Conservation (phyloP, 306 rosid species). For the Prunus davidiana region DNA sequence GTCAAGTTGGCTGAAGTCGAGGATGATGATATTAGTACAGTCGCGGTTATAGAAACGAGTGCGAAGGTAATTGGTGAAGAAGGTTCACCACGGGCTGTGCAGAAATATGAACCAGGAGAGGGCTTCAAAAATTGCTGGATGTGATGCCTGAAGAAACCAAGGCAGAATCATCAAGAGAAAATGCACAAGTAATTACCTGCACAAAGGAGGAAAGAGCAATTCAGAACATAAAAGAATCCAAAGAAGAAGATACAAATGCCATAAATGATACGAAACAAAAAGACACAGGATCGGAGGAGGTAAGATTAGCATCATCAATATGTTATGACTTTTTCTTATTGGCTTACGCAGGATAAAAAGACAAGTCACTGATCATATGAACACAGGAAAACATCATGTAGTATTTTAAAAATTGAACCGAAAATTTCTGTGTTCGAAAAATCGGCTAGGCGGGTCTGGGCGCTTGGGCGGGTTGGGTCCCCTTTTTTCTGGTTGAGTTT, state of each 20-base stretch:
- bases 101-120: slow-evolving; percentile 21
- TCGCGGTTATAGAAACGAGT: slow-evolving; percentile 2
- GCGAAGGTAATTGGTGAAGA: slow-evolving; percentile 5
- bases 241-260: slow-evolving; percentile 13
- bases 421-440: no score
- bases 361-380: no score
- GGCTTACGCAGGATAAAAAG: no score
- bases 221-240: slow-evolving; percentile 17
- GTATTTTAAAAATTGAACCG: no score
- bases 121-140: slow-evolving; percentile 13
- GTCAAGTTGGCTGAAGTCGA: slow-evolving; percentile 9
- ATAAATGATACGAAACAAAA: slow-evolving; percentile 6
- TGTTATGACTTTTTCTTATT: not conserved
- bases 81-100: slow-evolving; percentile 5
- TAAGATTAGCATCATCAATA: slow-evolving; percentile 10
- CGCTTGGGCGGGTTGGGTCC: no score
- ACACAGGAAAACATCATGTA: no score
- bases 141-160: slow-evolving; percentile 11
- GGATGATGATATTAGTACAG: not conserved
- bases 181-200: not conserved
- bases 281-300: slow-evolving; percentile 23
- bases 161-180: slow-evolving; percentile 16
- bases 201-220: slow-evolving; percentile 19
- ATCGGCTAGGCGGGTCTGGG: no score
- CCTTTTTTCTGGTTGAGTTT: no score